Evolutionary conservation across 306 rosid genomes (phyloP).

Genomic region (Trifolium repens): DNA sequence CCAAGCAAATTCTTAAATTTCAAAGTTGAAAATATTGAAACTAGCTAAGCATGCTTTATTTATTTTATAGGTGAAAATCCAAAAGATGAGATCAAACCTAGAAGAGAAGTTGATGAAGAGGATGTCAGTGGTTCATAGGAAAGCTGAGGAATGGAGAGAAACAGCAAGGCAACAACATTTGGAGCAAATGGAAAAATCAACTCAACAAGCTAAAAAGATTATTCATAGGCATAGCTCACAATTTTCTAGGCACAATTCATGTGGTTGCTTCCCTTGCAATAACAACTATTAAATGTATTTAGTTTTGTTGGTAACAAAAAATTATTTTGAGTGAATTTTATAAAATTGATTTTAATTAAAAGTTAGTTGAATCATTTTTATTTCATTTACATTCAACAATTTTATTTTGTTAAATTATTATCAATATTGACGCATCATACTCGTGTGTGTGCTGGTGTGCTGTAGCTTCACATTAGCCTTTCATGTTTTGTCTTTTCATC

Average conservation of each 20-base stretch:
- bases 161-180: constrained; percentile 73
- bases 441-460: no score
- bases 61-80: constrained; percentile 73
- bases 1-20: constrained; percentile 18
- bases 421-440: no score
- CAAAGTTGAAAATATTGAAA: constrained; percentile 25
- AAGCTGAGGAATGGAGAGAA: constrained; percentile 87
- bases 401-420: no score
- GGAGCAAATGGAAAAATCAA: constrained; percentile 69
- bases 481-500: constrained; percentile 6
- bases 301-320: neutral
- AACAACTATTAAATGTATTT: constrained; percentile 30
- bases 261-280: constrained; percentile 91
- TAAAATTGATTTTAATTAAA: neutral
- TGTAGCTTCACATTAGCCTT: neutral
- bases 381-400: no score
- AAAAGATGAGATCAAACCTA: constrained; percentile 89
- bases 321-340: neutral
- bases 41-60: constrained; percentile 17
- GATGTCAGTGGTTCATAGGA: constrained; percentile 77
- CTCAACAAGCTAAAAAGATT: constrained; percentile 65
- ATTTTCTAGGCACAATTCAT: constrained; percentile 61
- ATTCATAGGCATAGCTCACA: constrained; percentile 51
- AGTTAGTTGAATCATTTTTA: no score
- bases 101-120: constrained; percentile 97